Evolutionary conservation across 2,329 filamentous ascomycete species (phyloP).

Genomic region (Trichocomaceae sp.): DNA sequence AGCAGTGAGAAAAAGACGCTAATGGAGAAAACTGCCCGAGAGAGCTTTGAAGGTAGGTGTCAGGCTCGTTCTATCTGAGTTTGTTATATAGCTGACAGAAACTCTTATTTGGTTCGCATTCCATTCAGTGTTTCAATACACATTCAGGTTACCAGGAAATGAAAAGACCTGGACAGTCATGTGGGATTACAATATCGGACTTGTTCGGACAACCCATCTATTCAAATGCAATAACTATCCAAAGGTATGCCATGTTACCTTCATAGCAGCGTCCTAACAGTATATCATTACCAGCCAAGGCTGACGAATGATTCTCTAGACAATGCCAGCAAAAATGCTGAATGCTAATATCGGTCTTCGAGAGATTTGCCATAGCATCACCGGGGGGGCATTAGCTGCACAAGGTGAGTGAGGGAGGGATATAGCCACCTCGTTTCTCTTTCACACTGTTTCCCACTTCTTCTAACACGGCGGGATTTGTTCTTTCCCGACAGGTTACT

Average conservation of each 20-base stretch:
- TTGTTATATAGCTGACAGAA: background rate
- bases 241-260: slow-evolving; percentile 56
- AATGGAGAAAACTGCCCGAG: slow-evolving; percentile 74
- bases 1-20: slow-evolving; percentile 92
- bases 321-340: slow-evolving; percentile 77
- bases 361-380: slow-evolving; percentile 91
- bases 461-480: slow-evolving; percentile 14
- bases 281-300: background rate
- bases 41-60: slow-evolving; percentile 74
- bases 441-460: background rate
- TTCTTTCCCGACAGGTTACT: slow-evolving; percentile 63
- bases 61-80: background rate
- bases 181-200: slow-evolving; percentile 95
- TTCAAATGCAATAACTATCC: slow-evolving; percentile 85
- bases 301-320: slow-evolving; percentile 47
- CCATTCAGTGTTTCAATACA: slow-evolving; percentile 54
- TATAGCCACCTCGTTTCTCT: background rate
- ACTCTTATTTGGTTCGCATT: slow-evolving; percentile 1
- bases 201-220: slow-evolving; percentile 88
- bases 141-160: slow-evolving; percentile 64
- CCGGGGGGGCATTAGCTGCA: slow-evolving; percentile 79
- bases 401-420: slow-evolving; percentile 60
- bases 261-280: background rate
- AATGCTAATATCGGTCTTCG: slow-evolving; percentile 71
- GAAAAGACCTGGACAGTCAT: slow-evolving; percentile 68